Base-by-base conservation (phyloP, 1,139 yeast species). In the Kurtzmaniella natalensis region DNA sequence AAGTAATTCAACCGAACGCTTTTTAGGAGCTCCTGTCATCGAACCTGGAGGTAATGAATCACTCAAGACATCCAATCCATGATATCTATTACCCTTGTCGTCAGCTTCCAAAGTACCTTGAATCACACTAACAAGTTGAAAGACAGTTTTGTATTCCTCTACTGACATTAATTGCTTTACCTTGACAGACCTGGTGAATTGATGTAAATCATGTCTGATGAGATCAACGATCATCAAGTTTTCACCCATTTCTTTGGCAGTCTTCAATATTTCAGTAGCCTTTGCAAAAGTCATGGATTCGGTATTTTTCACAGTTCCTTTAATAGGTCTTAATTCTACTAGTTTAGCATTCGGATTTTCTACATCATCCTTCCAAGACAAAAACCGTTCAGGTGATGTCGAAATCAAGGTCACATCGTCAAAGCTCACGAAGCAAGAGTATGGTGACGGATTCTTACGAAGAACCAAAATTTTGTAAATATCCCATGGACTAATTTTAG, bases 21-120 rank as follows among this genome's bases (percentile, higher is more conserved):
- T 84, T 60, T 94, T 94, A 1, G 99, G 99, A 0, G 99, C 98
- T 3, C 99, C 99, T 0, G 99, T 94, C 99, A 94, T 94, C 2
- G 97, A 89, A 0, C 99, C 99, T 0, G 99, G 96, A 2, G 99
- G 98, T 24, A 94, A 63, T 0, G 96, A 79, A 39, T 78, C 78
- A 17, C 78, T 74, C 14, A 92, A 66, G 5, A 89, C 66, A 52
- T 92, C 97, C 27, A 88, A 66, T 0, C 97, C 98, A 19, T 71
- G 64, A 48, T 72, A 81, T 11, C 17, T 17, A 11, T 28, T 22
- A 5, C 26, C 25, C 0, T 57, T 57, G 2, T 50, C 40, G 13
- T 50, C 48, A 9, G 57, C 44, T n/a, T n/a, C n/a, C 13, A 81
- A 64, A 18, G 65, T 56, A 1, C 96, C 97, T 36, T 69, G 74